Conservation (phyloP, 2,329 filamentous ascomycete genomes). For the Fusarium sp. region DNA sequence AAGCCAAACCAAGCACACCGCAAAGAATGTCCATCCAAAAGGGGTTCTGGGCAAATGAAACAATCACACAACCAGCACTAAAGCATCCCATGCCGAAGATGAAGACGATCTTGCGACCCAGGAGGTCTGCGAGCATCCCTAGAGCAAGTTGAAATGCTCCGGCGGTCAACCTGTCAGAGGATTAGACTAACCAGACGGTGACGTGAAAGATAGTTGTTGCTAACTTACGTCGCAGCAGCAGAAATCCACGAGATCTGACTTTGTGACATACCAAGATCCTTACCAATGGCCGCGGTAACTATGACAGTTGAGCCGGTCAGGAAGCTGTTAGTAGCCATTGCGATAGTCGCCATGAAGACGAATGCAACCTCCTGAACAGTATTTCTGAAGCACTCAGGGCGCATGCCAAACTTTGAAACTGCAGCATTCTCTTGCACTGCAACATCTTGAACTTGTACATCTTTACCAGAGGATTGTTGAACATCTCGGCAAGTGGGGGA, state of each 20-base stretch:
- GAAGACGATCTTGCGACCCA: constrained; percentile 39
- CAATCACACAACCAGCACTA: constrained; percentile 40
- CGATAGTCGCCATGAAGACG: constrained; percentile 76
- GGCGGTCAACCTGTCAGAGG: constrained; percentile 62
- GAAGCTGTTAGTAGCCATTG: constrained; percentile 74
- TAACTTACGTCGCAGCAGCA: constrained; percentile 66
- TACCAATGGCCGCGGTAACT: constrained; percentile 72
- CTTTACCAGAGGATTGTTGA: not conserved
- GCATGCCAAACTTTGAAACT: constrained; percentile 49
- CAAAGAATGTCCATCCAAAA: constrained; percentile 67
- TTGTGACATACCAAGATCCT: constrained; percentile 73
- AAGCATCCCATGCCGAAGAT: constrained; percentile 42
- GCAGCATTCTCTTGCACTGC: not conserved
- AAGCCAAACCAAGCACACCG: constrained; percentile 75
- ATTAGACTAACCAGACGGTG: not conserved
- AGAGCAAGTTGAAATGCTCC: constrained; percentile 78
- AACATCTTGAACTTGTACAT: constrained; percentile 10
- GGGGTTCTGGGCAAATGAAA: constrained; percentile 44
- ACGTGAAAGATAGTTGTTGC: not conserved
- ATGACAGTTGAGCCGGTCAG: constrained; percentile 72
- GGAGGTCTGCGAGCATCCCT: constrained; percentile 31
- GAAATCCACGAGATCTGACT: constrained; percentile 78
- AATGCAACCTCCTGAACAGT: constrained; percentile 76
- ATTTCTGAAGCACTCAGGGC: constrained; percentile 73
- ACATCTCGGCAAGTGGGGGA: constrained; percentile 36